These are phyloP conservation scores for Teratosphaeria pseudoeucalypti DNA, from an alignment of 2,329 filamentous ascomycete genomes.

Conservation along the genomic window DNA sequence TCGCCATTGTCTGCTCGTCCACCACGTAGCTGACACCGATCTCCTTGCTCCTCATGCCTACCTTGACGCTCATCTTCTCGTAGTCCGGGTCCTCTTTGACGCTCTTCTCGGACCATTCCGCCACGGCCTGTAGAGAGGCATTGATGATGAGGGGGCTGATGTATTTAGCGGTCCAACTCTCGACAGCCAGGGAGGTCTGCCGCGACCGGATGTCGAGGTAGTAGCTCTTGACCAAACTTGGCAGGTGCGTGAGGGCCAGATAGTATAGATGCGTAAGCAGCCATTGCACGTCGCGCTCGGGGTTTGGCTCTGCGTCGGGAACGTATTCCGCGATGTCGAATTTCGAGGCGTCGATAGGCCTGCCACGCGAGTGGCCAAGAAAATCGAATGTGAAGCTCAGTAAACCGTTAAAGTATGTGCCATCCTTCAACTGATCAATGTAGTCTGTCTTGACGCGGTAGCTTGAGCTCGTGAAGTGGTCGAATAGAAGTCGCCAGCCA, in stretches of 20 bases:
- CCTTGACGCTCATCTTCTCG: conserved; percentile 55
- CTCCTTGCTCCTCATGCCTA: conserved; percentile 61
- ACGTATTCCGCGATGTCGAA: conserved; percentile 60
- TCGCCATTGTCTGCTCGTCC: conserved; percentile 75
- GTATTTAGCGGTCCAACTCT: conserved; percentile 72
- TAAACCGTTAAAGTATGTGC: conserved; percentile 56
- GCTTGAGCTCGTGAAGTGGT: conserved; percentile 54
- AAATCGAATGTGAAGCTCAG: conserved; percentile 76
- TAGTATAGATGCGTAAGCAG: conserved; percentile 81
- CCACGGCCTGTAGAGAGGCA: conserved; percentile 56
- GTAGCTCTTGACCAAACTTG: conserved; percentile 72
- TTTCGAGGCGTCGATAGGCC: conserved; percentile 59
- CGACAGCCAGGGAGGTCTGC: conserved; percentile 68
- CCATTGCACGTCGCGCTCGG: conserved; percentile 69
- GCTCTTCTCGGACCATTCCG: conserved; percentile 49
- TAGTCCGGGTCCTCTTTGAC: conserved; percentile 31
- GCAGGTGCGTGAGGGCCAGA: conserved; percentile 63
- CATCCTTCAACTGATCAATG: conserved; percentile 64
- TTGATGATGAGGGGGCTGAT: conserved; percentile 63
- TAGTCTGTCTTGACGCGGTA: conserved; percentile 78
- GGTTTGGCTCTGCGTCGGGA: conserved; percentile 42
- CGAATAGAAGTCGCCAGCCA: conserved; percentile 83
- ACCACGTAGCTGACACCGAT: conserved; percentile 77
- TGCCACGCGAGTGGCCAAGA: conserved; percentile 65
- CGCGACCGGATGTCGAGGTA: conserved; percentile 69